Percentiles rank a stretch among this genome's conserved stretches.
phyloP scores from a whole-genome alignment of 805 yeast genomes.

The Komagataella populi region DNA sequence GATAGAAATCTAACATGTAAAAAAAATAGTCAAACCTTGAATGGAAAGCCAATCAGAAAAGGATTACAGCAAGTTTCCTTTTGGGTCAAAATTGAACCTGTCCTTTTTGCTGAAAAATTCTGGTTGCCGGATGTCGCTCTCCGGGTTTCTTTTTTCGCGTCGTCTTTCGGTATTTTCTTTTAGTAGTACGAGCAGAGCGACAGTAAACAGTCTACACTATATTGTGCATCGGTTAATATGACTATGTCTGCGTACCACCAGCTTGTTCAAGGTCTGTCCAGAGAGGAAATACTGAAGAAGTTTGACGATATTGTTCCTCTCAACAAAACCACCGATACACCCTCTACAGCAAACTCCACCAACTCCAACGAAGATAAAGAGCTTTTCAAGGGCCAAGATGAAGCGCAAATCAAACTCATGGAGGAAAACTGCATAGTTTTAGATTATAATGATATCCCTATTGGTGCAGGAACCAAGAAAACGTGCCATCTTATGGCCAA shows the following conservation, averaged over 20 bases:
- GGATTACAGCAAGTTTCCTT: too few relatives aligned
- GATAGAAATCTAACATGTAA: too few relatives aligned
- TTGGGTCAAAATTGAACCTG: too few relatives aligned
- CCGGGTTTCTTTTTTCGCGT: not conserved
- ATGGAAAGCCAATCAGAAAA: too few relatives aligned
- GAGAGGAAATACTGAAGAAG: constrained; percentile 33
- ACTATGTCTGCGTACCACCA: constrained; percentile 21
- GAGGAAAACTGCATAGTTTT: constrained; percentile 92
- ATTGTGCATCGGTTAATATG: constrained; percentile 1
- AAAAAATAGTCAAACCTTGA: too few relatives aligned
- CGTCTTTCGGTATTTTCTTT: not conserved
- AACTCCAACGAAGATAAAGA: constrained; percentile 14
- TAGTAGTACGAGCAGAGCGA: not conserved
- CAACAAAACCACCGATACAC: constrained; percentile 43
- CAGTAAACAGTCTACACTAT: not conserved
- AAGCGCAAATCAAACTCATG: constrained; percentile 90
- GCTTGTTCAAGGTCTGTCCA: constrained; percentile 37
- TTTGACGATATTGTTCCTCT: constrained; percentile 65
- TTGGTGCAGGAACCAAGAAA: constrained; percentile 92
- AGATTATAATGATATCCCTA: constrained; percentile 74
- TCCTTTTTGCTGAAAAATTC: too few relatives aligned
- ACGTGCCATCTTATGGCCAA: constrained; percentile 79
- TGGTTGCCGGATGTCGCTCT: not conserved
- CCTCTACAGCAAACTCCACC: constrained; percentile 26
- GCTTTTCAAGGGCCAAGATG: constrained; percentile 78